phyloP scores from a whole-genome alignment of 495 filamentous ascomycete species.

The Neurospora terricola region DNA sequence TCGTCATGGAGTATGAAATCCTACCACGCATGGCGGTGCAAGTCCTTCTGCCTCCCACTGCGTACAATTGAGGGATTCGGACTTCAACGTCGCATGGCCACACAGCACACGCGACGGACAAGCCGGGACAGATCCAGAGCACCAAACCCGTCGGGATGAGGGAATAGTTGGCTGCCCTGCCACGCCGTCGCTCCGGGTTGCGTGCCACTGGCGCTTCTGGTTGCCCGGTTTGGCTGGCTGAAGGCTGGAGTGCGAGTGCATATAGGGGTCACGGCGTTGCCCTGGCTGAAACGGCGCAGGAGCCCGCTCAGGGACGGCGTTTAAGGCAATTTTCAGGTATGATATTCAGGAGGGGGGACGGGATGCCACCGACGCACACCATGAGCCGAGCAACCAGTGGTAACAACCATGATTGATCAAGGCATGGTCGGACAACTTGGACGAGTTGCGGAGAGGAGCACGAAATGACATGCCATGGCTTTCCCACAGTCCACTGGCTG shows the following conservation, averaged over 20 bases:
- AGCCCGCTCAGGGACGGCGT: neutral
- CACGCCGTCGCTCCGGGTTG: neutral
- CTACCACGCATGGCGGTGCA: neutral
- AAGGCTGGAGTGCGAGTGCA: neutral
- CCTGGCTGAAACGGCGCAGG: neutral
- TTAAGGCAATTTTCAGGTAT: neutral
- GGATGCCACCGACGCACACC: neutral
- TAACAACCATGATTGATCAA: neutral
- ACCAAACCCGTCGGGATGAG: neutral
- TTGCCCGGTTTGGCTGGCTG: neutral
- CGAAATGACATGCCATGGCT: neutral
- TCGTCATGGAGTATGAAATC: neutral
- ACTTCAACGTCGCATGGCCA: neutral
- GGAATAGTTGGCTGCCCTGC: neutral
- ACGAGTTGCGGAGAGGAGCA: neutral
- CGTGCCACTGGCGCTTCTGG: neutral
- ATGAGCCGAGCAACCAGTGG: neutral
- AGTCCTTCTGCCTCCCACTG: neutral
- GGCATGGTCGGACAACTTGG: neutral
- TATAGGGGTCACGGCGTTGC: neutral
- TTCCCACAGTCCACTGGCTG: neutral
- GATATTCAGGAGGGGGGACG: neutral
- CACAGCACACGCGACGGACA: neutral
- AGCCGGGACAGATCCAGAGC: neutral
- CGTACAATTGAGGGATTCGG: neutral